Conservation (phyloP, 345 rosid species). For the Kandelia obovata region DNA sequence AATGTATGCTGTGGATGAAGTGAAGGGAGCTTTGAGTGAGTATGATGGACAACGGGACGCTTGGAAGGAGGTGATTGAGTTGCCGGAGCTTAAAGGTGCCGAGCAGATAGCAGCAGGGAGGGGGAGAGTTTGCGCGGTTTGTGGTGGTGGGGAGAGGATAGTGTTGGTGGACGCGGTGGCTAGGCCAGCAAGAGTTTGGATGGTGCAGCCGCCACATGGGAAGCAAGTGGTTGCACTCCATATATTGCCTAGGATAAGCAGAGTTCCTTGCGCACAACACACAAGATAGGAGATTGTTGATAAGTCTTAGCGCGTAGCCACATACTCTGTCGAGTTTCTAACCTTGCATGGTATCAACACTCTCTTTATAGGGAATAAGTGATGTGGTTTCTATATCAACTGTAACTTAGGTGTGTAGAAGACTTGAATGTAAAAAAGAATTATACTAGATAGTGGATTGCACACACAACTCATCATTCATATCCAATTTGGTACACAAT, state of each 20-base stretch:
- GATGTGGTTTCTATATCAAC: no score
- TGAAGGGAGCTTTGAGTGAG: constrained; percentile 28
- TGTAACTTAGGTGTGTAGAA: no score
- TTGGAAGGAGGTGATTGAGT: constrained; percentile 38
- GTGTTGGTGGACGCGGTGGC: constrained; percentile 39
- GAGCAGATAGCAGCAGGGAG: constrained; percentile 36
- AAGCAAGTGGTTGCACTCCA: constrained; percentile 44
- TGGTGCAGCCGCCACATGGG: constrained; percentile 36
- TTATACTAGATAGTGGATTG: no score
- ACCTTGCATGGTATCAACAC: no score
- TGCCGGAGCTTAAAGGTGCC: constrained; percentile 40
- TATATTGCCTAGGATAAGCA: constrained; percentile 43
- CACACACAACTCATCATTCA: no score
- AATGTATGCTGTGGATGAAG: constrained; percentile 48
- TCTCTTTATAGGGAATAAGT: no score
- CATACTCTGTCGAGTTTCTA: no score
- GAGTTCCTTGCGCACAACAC: background rate
- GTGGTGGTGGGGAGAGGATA: constrained; percentile 27
- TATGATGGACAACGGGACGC: constrained; percentile 32
- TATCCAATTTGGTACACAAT: no score
- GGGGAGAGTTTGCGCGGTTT: constrained; percentile 42
- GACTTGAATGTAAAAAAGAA: no score
- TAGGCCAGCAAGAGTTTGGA: constrained; percentile 40
- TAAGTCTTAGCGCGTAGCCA: no score
- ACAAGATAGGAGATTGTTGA: no score